Percentiles rank a stretch among this genome's conserved stretches.
Evolutionary conservation across 805 yeast genomes (phyloP).

Genomic region (Spathaspora girioi): DNA sequence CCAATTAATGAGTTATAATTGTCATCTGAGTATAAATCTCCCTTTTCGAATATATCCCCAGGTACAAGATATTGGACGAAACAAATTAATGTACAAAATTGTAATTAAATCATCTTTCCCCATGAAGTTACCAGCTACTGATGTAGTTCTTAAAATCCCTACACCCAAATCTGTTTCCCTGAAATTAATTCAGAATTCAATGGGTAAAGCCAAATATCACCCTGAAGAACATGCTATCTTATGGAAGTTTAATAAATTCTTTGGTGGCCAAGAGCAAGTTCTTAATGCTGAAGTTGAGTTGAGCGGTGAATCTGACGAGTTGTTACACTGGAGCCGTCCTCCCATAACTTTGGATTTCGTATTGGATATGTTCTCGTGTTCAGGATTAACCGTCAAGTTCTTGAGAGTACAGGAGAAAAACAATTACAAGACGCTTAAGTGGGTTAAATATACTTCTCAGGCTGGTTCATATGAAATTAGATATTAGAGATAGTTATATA

Average conservation of each 20-base stretch:
- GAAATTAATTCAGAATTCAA: conserved; percentile 32
- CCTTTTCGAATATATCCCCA: conserved; percentile 70
- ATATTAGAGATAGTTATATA: conserved; percentile 39
- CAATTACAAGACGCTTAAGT: conserved; percentile 71
- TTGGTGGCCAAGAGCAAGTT: conserved; percentile 62
- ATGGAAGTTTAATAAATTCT: conserved; percentile 70
- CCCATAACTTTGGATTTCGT: conserved; percentile 70
- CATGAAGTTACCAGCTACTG: conserved; percentile 54
- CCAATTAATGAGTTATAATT: conserved; percentile 70
- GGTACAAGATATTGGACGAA: conserved; percentile 41
- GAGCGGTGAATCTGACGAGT: conserved; percentile 2
- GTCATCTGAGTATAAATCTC: conserved; percentile 47
- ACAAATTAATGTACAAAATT: conserved; percentile 53
- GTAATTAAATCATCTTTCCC: conserved; percentile 61
- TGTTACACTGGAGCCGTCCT: conserved; percentile 59
- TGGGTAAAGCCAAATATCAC: conserved; percentile 68
- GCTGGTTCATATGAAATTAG: conserved; percentile 83
- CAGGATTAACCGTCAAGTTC: conserved; percentile 72
- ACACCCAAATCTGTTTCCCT: conserved; percentile 47
- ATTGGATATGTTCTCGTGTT: conserved; percentile 69
- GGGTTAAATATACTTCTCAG: conserved; percentile 77
- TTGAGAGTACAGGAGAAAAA: conserved; percentile 59
- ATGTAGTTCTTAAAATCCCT: conserved; percentile 63
- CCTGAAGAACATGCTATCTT: conserved; percentile 60
- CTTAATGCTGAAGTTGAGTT: conserved; percentile 52